These are phyloP conservation scores for Podospora didyma DNA, from an alignment of 495 filamentous ascomycete species.

Conservation along the genomic window DNA sequence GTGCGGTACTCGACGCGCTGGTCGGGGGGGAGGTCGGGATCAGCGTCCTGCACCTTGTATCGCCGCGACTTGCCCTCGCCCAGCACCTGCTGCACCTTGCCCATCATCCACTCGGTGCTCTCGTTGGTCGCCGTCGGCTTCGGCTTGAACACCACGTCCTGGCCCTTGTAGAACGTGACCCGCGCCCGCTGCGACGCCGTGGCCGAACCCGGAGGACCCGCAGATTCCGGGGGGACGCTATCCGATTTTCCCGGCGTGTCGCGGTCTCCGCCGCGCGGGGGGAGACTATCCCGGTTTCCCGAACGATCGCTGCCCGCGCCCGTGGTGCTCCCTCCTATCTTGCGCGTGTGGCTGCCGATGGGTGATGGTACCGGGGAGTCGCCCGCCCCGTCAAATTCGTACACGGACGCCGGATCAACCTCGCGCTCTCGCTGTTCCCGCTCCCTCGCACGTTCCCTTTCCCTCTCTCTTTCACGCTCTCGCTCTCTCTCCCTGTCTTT, in stretches of 20 bases:
- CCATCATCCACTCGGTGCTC: slow-evolving; percentile 82
- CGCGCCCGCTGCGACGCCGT: slow-evolving; percentile 38
- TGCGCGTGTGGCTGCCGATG: slow-evolving; percentile 38
- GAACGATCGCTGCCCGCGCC: slow-evolving; percentile 45
- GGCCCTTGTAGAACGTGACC: slow-evolving; percentile 58
- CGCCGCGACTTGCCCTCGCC: slow-evolving; percentile 85
- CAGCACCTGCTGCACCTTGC: slow-evolving; percentile 75
- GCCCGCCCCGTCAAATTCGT: slow-evolving; percentile 65
- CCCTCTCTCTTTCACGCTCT: slow-evolving; percentile 20
- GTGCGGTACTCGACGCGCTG: slow-evolving; percentile 74
- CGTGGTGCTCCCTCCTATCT: slow-evolving; percentile 48
- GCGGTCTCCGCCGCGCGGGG: slow-evolving; percentile 37
- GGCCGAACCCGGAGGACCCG: slow-evolving; percentile 16
- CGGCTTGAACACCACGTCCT: slow-evolving; percentile 84
- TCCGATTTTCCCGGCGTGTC: slow-evolving; percentile 44
- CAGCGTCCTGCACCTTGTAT: slow-evolving; percentile 92
- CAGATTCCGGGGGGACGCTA: slow-evolving; percentile 41
- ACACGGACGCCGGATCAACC: slow-evolving; percentile 50
- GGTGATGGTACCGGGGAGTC: slow-evolving; percentile 70
- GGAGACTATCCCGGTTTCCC: slow-evolving; percentile 38
- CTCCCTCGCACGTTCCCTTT: slow-evolving; percentile 10
- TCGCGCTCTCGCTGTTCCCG: slow-evolving; percentile 39
- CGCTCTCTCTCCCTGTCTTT: slow-evolving; percentile 22
- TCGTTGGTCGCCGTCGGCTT: slow-evolving; percentile 64
- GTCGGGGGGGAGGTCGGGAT: slow-evolving; percentile 70